Evolutionary conservation across 2,329 filamentous ascomycete genomes (phyloP).

Genomic region (Monosporascus sp.): DNA sequence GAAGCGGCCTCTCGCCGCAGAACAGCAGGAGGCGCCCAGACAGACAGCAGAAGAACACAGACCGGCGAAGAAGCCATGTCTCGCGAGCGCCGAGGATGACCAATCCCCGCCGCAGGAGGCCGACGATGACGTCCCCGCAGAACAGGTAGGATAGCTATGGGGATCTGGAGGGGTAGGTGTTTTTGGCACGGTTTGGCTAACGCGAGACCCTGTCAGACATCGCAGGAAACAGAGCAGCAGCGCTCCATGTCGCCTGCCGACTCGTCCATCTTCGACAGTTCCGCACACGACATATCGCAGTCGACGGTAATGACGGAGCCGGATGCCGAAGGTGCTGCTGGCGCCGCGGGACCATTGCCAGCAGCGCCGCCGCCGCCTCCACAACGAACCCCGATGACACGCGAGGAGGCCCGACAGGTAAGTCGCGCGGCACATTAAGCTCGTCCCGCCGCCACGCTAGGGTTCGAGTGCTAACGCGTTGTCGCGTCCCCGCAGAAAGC

Average conservation of each 20-base stretch:
- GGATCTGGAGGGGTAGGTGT: no score
- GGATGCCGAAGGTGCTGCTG: conserved; percentile 22
- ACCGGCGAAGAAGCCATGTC: conserved; percentile 17
- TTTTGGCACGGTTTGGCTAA: no score
- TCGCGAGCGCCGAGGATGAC: conserved; percentile 6
- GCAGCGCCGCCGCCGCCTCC: conserved; percentile 15
- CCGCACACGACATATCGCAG: conserved; percentile 42
- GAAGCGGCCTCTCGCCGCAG: conserved; percentile 14
- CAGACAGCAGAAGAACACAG: conserved; percentile 1
- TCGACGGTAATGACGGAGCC: conserved; percentile 46
- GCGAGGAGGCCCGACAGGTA: conserved; percentile 50
- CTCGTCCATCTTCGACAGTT: conserved; percentile 47
- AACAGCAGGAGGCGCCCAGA: conserved; percentile 3
- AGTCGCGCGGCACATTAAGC: conserved; percentile 4
- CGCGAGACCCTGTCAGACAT: not conserved
- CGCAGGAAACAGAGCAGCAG: conserved; percentile 5
- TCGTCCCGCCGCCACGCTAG: not conserved
- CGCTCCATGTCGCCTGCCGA: conserved; percentile 34
- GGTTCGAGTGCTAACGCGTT: conserved; percentile 1
- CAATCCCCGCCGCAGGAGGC: conserved; percentile 1
- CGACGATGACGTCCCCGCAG: not conserved
- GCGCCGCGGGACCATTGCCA: conserved; percentile 4
- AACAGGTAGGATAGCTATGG: no score
- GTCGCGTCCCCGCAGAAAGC: conserved; percentile 45
- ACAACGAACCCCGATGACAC: conserved; percentile 32